A percentile compares a stretch with the other conserved stretches of the same genome.
phyloP scores from a whole-genome alignment of 2,329 filamentous ascomycete species.

The Dactylellina parvicollis region DNA sequence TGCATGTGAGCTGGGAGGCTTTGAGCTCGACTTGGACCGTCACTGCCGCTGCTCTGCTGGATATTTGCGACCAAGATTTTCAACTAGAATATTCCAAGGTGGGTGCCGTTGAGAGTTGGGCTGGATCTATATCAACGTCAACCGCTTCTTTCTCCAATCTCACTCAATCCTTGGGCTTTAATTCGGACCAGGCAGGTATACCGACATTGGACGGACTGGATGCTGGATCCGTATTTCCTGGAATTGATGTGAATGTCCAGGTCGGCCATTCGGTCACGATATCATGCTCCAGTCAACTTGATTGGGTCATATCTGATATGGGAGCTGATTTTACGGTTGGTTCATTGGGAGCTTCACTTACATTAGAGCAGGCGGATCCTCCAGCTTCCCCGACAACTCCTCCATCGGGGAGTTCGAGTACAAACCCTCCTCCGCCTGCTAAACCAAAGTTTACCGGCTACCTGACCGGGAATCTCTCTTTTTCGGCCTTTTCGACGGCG shows the following conservation, averaged over 20 bases:
- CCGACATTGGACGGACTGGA: background rate
- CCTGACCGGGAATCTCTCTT: constrained; percentile 1
- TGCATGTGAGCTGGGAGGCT: background rate
- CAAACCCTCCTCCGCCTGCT: background rate
- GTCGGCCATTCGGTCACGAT: background rate
- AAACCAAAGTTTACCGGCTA: constrained; percentile 1
- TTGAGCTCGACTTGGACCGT: background rate
- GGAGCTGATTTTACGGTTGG: constrained; percentile 1
- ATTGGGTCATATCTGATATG: constrained; percentile 5
- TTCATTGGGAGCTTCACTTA: background rate
- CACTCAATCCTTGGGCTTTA: background rate
- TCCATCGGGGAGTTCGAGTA: constrained; percentile 2
- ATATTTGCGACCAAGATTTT: constrained; percentile 1
- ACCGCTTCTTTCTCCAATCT: background rate
- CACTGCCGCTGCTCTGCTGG: background rate
- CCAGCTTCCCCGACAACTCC: background rate
- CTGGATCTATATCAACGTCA: constrained; percentile 1
- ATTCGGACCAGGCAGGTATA: background rate
- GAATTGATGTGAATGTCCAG: background rate
- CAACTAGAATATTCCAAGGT: background rate
- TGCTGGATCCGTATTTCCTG: background rate
- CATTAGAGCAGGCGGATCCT: background rate
- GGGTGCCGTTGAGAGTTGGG: background rate
- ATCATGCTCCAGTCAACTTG: constrained; percentile 5
- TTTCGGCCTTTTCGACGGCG: background rate